phyloP scores from a whole-genome alignment of 805 yeast species.

The Saturnispora quitensis region DNA sequence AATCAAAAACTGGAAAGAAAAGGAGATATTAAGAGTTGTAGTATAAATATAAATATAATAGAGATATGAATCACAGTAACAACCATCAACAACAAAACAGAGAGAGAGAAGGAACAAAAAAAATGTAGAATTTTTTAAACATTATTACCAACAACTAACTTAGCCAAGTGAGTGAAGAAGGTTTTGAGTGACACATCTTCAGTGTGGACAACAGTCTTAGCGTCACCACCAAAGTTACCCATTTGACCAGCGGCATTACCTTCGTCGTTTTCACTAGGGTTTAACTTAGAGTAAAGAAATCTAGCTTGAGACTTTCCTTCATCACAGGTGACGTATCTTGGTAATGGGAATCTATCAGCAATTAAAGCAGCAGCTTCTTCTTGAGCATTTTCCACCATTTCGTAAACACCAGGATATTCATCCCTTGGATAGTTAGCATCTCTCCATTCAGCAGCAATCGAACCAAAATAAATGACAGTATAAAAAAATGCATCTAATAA shows the following conservation, averaged over 20 bases:
- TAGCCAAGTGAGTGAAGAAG: slow-evolving; percentile 90
- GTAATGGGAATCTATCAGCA: slow-evolving; percentile 92
- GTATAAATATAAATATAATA: neutral
- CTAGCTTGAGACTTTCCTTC: slow-evolving; percentile 99
- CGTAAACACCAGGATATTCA: slow-evolving; percentile 83
- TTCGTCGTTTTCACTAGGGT: slow-evolving; percentile 74
- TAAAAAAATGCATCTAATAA: slow-evolving; percentile 94
- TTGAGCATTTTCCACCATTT: slow-evolving; percentile 79
- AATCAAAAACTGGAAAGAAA: neutral
- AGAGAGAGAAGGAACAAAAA: neutral
- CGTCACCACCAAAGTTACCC: slow-evolving; percentile 38
- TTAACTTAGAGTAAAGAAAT: slow-evolving; percentile 86
- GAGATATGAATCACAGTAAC: neutral
- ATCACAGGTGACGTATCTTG: slow-evolving; percentile 93
- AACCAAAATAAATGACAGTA: slow-evolving; percentile 91
- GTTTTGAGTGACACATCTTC: slow-evolving; percentile 94
- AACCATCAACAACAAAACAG: neutral
- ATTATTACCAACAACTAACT: slow-evolving; percentile 59
- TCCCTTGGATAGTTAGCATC: slow-evolving; percentile 89
- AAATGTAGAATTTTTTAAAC: slow-evolving; percentile 6
- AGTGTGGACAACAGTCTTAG: slow-evolving; percentile 75
- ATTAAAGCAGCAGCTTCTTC: slow-evolving; percentile 87
- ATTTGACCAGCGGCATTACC: slow-evolving; percentile 35
- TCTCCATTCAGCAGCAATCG: slow-evolving; percentile 93
- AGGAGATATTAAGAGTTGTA: neutral